Evolutionary conservation across 2,329 filamentous ascomycete species (phyloP).

Genomic region (Aspergillus quadrilineatus): DNA sequence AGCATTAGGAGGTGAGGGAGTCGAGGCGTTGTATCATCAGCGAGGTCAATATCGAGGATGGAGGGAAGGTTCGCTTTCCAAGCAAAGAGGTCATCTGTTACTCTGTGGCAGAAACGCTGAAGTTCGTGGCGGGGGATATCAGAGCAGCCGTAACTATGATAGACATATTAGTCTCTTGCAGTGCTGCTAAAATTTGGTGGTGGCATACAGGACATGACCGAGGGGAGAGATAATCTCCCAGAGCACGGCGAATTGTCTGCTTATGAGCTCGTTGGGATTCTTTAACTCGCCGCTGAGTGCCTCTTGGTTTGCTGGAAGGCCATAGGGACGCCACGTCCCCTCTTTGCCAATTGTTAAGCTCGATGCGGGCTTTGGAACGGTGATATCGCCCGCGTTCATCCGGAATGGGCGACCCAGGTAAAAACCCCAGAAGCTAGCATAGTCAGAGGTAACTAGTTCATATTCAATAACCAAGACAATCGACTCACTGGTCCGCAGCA

Average conservation of each 20-base stretch:
- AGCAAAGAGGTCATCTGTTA: slow-evolving; percentile 39
- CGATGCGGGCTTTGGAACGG: slow-evolving; percentile 31
- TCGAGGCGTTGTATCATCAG: slow-evolving; percentile 33
- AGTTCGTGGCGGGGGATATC: slow-evolving; percentile 40
- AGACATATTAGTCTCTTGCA: slow-evolving; percentile 13
- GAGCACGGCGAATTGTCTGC: slow-evolving; percentile 40
- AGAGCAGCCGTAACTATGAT: slow-evolving; percentile 36
- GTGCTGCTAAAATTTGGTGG: no score
- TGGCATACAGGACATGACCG: slow-evolving; percentile 41
- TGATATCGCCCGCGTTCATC: slow-evolving; percentile 36
- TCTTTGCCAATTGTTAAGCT: slow-evolving; percentile 13
- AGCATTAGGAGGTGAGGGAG: slow-evolving; percentile 45
- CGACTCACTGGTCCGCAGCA: slow-evolving; percentile 17
- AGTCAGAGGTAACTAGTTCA: background rate
- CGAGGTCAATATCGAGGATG: slow-evolving; percentile 36
- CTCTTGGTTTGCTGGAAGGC: slow-evolving; percentile 16
- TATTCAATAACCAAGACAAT: background rate
- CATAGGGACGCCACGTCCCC: slow-evolving; percentile 26
- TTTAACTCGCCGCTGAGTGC: slow-evolving; percentile 23
- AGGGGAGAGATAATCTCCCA: slow-evolving; percentile 47
- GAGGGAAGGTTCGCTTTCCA: slow-evolving; percentile 44
- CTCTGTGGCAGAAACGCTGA: slow-evolving; percentile 36
- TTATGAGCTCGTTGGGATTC: slow-evolving; percentile 36
- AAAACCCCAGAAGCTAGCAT: slow-evolving; percentile 28
- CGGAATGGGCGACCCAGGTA: slow-evolving; percentile 39